Conservation (phyloP, 2,329 filamentous ascomycete genomes). For the Cordyceps cicadae region DNA sequence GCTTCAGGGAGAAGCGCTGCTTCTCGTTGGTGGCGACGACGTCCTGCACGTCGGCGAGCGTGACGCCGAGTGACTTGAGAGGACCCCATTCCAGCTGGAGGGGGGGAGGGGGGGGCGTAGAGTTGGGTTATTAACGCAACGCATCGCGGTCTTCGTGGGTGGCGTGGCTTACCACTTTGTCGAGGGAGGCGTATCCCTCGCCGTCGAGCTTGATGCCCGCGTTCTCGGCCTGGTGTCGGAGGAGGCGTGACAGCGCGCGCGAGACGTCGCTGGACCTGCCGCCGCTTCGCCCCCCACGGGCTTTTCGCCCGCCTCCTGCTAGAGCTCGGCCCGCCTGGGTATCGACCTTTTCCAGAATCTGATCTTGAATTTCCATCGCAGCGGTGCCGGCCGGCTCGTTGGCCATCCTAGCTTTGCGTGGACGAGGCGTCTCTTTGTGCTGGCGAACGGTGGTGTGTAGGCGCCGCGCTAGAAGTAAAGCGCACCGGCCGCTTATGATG, state of each 20-base stretch:
- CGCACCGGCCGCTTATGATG: background rate
- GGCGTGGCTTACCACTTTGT: slow-evolving; percentile 45
- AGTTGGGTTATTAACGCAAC: too few species aligned
- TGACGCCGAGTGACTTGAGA: slow-evolving; percentile 62
- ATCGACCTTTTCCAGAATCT: background rate
- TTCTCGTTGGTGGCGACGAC: slow-evolving; percentile 75
- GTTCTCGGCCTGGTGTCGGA: slow-evolving; percentile 48
- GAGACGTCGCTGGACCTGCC: slow-evolving; percentile 35
- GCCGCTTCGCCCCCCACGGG: slow-evolving; percentile 18
- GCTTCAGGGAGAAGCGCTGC: slow-evolving; percentile 75
- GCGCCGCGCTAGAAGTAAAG: background rate
- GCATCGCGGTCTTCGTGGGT: too few species aligned
- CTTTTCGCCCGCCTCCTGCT: slow-evolving; percentile 13
- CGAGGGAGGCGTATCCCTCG: slow-evolving; percentile 51
- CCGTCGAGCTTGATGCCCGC: slow-evolving; percentile 49
- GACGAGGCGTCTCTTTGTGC: background rate
- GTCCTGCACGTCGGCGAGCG: slow-evolving; percentile 61
- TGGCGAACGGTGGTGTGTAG: background rate
- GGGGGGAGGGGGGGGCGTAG: too few species aligned
- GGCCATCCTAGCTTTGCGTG: background rate
- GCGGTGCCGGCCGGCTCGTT: slow-evolving; percentile 1
- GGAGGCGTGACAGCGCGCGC: slow-evolving; percentile 44
- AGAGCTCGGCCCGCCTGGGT: background rate
- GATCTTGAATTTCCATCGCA: slow-evolving; percentile 4
- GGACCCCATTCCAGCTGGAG: slow-evolving; percentile 45